Evolutionary conservation across 106 monocot species (phyloP).

Genomic region (Vanilla planifolia): DNA sequence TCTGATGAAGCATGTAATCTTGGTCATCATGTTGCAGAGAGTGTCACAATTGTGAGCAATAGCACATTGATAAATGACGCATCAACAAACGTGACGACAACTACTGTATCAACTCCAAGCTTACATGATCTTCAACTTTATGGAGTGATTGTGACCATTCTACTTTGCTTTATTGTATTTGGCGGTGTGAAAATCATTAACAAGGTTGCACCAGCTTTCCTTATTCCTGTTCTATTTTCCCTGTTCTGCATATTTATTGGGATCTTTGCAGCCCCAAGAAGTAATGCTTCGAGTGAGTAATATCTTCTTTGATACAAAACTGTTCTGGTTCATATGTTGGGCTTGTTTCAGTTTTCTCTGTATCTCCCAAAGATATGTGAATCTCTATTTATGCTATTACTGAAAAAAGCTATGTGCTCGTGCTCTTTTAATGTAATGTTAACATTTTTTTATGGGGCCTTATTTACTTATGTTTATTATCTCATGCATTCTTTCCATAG

Average conservation of each 20-base stretch:
- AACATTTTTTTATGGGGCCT: neutral
- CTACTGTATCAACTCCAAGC: constrained; percentile 64
- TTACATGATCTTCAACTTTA: constrained; percentile 90
- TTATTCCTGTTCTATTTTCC: constrained; percentile 83
- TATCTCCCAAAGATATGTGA: no score
- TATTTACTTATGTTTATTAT: neutral
- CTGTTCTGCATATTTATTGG: constrained; percentile 94
- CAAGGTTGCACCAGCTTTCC: constrained; percentile 88
- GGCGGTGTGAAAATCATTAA: constrained; percentile 98
- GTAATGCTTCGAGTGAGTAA: constrained; percentile 72
- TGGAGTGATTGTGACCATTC: constrained; percentile 82
- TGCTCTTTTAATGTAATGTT: neutral
- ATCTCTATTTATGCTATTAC: constrained; percentile 5
- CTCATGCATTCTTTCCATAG: constrained; percentile 25
- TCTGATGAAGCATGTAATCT: neutral
- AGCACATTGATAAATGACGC: constrained; percentile 56
- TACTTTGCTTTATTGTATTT: constrained; percentile 95
- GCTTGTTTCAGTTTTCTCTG: neutral
- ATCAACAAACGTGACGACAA: constrained; percentile 24
- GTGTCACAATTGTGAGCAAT: constrained; percentile 57
- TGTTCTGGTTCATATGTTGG: neutral
- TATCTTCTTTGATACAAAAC: neutral
- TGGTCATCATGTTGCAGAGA: constrained; percentile 49
- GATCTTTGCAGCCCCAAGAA: constrained; percentile 64
- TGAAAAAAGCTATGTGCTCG: neutral